Conservation (phyloP, 2,329 filamentous ascomycete species). For the Chalaropsis thielavioides region DNA sequence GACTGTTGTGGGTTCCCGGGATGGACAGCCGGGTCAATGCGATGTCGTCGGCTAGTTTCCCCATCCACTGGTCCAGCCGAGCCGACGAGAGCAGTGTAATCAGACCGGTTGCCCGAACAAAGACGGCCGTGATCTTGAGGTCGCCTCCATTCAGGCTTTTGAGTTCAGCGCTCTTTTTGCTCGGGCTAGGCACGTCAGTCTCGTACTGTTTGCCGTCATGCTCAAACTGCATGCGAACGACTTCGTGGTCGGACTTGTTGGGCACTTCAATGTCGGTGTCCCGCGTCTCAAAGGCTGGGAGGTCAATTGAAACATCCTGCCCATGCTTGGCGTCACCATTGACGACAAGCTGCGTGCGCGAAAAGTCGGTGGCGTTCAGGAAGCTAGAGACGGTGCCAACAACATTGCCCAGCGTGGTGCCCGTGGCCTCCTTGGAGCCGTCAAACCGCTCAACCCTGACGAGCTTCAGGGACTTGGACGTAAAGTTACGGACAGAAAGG, state of each 20-base stretch:
- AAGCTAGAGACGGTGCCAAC: constrained; percentile 31
- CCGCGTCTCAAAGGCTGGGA: constrained; percentile 54
- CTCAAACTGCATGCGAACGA: constrained; percentile 59
- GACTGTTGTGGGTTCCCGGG: constrained; percentile 90
- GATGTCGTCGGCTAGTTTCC: constrained; percentile 52
- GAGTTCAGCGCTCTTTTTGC: constrained; percentile 45
- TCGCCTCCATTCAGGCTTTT: constrained; percentile 37
- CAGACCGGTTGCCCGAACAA: constrained; percentile 35
- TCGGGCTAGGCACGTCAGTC: constrained; percentile 54
- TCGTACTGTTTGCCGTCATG: constrained; percentile 45
- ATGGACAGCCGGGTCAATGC: constrained; percentile 73
- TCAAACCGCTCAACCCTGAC: constrained; percentile 61
- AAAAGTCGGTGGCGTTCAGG: constrained; percentile 30
- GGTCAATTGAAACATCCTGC: constrained; percentile 45
- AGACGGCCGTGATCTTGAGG: constrained; percentile 52
- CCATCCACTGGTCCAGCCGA: constrained; percentile 67
- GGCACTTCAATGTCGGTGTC: constrained; percentile 46
- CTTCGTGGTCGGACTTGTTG: constrained; percentile 45
- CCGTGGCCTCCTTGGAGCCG: constrained; percentile 29
- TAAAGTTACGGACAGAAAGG: constrained; percentile 72
- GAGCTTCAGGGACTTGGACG: constrained; percentile 56
- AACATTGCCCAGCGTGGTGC: constrained; percentile 33
- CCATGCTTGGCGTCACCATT: constrained; percentile 47
- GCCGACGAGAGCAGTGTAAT: constrained; percentile 56
- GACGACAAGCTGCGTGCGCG: constrained; percentile 24